phyloP scores from a whole-genome alignment of 345 rosid genomes.

The Cardamine chenopodiifolia region DNA sequence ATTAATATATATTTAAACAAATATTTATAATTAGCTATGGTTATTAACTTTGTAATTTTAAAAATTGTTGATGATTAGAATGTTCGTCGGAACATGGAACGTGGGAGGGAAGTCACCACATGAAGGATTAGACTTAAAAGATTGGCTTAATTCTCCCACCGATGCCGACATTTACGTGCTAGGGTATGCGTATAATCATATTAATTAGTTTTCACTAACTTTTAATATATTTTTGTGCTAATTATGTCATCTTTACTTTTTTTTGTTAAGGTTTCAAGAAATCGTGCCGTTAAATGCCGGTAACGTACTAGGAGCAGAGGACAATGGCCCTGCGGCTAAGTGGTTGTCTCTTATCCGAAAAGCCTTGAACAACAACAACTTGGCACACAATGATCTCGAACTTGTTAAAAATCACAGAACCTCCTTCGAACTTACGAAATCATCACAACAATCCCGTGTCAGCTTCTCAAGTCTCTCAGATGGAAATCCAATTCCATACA shows the following conservation, averaged over 20 bases:
- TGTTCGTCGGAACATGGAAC: conserved; percentile 96
- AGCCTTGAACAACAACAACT: conserved; percentile 54
- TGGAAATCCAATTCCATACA: conserved; percentile 21
- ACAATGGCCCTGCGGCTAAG: conserved; percentile 71
- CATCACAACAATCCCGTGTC: conserved; percentile 43
- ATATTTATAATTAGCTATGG: conserved; percentile 2
- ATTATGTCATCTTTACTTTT: conserved; percentile 2
- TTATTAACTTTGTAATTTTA: conserved; percentile 15
- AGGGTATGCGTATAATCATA: conserved; percentile 56
- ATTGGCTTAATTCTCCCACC: conserved; percentile 61
- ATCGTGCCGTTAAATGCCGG: conserved; percentile 86
- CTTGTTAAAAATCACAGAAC: conserved; percentile 30
- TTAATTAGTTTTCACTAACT: neutral
- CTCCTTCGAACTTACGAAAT: conserved; percentile 33
- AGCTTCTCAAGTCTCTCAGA: conserved; percentile 53
- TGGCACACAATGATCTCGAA: conserved; percentile 21
- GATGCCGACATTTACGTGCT: conserved; percentile 80
- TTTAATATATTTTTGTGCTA: conserved; percentile 2
- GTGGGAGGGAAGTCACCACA: conserved; percentile 86
- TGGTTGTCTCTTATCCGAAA: conserved; percentile 75
- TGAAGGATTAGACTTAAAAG: conserved; percentile 60
- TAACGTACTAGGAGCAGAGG: conserved; percentile 83
- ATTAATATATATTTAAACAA: neutral
- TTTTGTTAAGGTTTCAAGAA: conserved; percentile 70
- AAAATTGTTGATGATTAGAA: conserved; percentile 45